Conservation (phyloP, 2,329 filamentous ascomycete species). For the Exophiala calicioides region DNA sequence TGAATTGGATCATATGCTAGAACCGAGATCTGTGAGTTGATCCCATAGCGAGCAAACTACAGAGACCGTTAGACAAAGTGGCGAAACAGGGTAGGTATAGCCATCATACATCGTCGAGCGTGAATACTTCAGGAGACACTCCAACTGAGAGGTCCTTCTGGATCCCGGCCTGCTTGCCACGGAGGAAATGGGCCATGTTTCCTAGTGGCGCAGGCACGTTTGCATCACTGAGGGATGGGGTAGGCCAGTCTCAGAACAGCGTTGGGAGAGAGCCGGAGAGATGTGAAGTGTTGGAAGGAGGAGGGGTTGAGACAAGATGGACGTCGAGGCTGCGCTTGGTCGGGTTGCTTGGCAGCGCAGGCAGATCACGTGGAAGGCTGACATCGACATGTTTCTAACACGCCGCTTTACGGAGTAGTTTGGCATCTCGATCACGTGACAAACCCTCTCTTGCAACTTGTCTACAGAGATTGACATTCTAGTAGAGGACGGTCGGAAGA, state of each 20-base stretch:
- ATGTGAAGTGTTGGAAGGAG: background rate
- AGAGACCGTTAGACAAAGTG: constrained; percentile 23
- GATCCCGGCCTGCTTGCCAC: constrained; percentile 91
- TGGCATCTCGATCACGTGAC: too few relatives aligned
- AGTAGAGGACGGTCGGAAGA: too few relatives aligned
- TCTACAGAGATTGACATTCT: too few relatives aligned
- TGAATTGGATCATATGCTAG: constrained; percentile 92
- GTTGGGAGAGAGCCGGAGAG: background rate
- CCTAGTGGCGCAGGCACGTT: background rate
- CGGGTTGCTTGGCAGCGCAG: too few relatives aligned
- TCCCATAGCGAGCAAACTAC: constrained; percentile 72
- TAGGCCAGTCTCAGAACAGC: background rate
- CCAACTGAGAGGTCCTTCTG: constrained; percentile 85
- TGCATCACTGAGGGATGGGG: constrained; percentile 10
- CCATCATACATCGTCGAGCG: constrained; percentile 70
- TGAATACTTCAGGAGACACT: constrained; percentile 74
- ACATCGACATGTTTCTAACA: too few relatives aligned
- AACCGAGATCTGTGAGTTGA: constrained; percentile 74
- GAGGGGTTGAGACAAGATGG: too few relatives aligned
- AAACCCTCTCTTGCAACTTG: too few relatives aligned
- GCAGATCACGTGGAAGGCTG: too few relatives aligned
- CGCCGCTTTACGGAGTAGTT: too few relatives aligned
- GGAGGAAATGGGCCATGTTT: constrained; percentile 79
- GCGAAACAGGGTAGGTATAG: constrained; percentile 27
- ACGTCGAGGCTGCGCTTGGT: too few relatives aligned